Base-by-base conservation (phyloP, 2,329 filamentous ascomycete genomes). In the Davidsoniella virescens region DNA sequence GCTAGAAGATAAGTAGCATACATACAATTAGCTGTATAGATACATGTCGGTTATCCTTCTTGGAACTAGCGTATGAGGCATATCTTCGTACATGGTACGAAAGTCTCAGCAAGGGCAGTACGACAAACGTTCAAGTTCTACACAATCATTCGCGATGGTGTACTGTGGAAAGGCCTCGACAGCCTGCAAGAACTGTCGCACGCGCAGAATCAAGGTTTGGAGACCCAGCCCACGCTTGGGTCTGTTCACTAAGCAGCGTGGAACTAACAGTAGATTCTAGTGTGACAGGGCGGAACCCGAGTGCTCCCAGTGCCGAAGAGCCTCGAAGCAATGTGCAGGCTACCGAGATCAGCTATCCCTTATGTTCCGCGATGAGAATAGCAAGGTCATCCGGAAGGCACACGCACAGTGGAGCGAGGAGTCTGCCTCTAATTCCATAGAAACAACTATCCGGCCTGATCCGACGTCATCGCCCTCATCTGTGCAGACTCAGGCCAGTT, bases 281-380 rank as follows among this genome's bases (percentile, higher is more conserved):
- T 82, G 78, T 62, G 77, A 81, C 61, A 77, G 76, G 59, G 67
- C 69, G 44, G 67, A 66, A 39, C 77, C 78, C 4, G 69, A 74
- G 57, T 82, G 78, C 58, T 75, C 75, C 20, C 77, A 81, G 66
- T 81, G 78, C 59, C 64, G 72, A 42, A 73, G 76, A 39, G 70
- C 76, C 43, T 69, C 70, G 57, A 75, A 76, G 61, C 70, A 66
- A 57, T 82, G 78, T 56, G 75, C 76, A 17, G 78, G 78, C 5
- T 81, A 82, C 57, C 70, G 78, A 56, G 76, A 81, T 55, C 74
- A 78, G 60, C 63, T 80, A 33, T 76, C 76, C 29, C 65, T 81
- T 52, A 74, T 81, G 70, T 82, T 82, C 59, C 74, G 77, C 37
- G 76, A 82, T 63, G 76, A 82, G 62, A 80, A 73, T 57, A 72